Evolutionary conservation across 352 stramenopile genomes (phyloP).

Genomic region (Globisporangium abappressorium): DNA sequence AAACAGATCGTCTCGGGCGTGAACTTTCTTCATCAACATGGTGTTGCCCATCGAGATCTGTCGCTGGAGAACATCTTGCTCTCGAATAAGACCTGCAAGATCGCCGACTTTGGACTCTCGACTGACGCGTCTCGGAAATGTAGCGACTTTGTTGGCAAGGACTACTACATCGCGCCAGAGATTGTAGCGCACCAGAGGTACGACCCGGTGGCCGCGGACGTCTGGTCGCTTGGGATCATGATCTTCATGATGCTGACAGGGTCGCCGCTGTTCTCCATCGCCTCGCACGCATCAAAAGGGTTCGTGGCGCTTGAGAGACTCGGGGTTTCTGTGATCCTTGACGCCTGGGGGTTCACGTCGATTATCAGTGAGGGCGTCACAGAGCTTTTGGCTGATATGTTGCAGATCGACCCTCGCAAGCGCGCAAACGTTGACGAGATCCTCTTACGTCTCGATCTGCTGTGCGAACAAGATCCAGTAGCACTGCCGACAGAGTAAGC

Average conservation of each 20-base stretch:
- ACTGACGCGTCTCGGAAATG: constrained; percentile 4
- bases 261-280: constrained; percentile 28
- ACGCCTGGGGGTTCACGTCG: constrained; percentile 19
- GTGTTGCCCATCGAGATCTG: constrained; percentile 49
- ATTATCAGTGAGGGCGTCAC: background rate
- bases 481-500: too few relatives aligned
- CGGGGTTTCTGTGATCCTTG: constrained; percentile 11
- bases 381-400: constrained; percentile 23
- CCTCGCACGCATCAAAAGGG: background rate
- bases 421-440: background rate
- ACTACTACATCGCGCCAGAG: constrained; percentile 64
- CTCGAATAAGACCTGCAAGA: constrained; percentile 34
- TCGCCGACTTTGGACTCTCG: constrained; percentile 50
- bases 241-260: constrained; percentile 74
- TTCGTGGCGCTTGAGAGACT: constrained; percentile 7
- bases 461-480: background rate
- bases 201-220: constrained; percentile 50
- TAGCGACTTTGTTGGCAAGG: constrained; percentile 30
- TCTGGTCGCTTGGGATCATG: constrained; percentile 68
- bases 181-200: constrained; percentile 38
- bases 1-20: constrained; percentile 6
- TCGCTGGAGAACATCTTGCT: constrained; percentile 65
- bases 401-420: constrained; percentile 20
- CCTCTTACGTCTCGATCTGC: background rate
- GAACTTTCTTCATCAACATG: constrained; percentile 13